Evolutionary conservation across 306 rosid genomes (phyloP).

Genomic region (Medicago arabica): DNA sequence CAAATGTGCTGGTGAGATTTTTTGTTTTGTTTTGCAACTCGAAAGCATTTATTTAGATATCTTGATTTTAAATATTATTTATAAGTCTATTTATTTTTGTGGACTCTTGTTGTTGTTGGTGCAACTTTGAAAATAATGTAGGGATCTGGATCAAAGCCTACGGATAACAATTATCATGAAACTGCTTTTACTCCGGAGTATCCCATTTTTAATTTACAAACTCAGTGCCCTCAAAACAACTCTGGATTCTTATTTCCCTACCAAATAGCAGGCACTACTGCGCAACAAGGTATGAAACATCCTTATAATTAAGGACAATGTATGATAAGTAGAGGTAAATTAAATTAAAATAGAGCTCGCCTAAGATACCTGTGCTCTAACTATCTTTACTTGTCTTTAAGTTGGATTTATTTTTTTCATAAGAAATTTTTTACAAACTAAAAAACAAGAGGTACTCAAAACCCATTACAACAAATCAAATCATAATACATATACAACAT

Average conservation of each 20-base stretch:
- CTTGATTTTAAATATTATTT: neutral
- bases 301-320: slow-evolving; percentile 21
- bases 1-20: slow-evolving; percentile 58
- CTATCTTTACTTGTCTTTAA: no score
- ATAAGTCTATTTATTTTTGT: slow-evolving; percentile 4
- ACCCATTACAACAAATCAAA: no score
- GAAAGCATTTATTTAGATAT: neutral
- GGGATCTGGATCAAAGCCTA: slow-evolving; percentile 67
- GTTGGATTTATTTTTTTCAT: no score
- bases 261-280: neutral
- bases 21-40: neutral
- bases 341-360: no score
- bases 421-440: no score
- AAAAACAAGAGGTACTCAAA: no score
- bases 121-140: slow-evolving; percentile 45
- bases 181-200: slow-evolving; percentile 57
- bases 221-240: slow-evolving; percentile 52
- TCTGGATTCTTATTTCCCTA: slow-evolving; percentile 40
- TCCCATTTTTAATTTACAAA: slow-evolving; percentile 63
- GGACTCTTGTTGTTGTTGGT: slow-evolving; percentile 22
- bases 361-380: no score
- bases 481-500: no score
- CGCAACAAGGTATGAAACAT: slow-evolving; percentile 55
- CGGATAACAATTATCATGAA: slow-evolving; percentile 55
- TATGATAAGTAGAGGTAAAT: neutral